Evolutionary conservation across 768 basidiomycete genomes (phyloP).

Genomic region (Termitomyces sp.): DNA sequence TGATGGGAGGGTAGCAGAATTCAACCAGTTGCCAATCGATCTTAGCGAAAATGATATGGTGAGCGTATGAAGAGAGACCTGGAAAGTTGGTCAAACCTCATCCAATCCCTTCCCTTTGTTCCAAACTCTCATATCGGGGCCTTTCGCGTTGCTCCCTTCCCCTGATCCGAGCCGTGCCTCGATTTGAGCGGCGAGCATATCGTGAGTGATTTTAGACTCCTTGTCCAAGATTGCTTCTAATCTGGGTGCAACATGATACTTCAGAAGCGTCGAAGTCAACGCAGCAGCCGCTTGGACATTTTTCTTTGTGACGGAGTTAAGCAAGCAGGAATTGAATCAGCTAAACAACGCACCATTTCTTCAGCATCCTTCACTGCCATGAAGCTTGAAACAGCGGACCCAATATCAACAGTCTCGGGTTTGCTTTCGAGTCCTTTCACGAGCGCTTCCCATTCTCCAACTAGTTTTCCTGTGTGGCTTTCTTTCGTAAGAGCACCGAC

Average conservation of each 20-base stretch:
- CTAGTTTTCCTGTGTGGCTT: conserved; percentile 76
- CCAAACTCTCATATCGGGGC: conserved; percentile 94
- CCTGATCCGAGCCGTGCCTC: conserved; percentile 86
- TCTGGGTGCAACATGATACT: conserved; percentile 81
- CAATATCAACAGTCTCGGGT: conserved; percentile 78
- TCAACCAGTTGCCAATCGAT: conserved; percentile 89
- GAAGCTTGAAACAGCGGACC: conserved; percentile 65
- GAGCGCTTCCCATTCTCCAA: conserved; percentile 78
- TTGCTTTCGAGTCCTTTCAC: conserved; percentile 48
- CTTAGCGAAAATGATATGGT: conserved; percentile 29
- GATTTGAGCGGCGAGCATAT: conserved; percentile 77
- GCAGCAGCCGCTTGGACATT: conserved; percentile 64
- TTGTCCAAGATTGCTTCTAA: conserved; percentile 89
- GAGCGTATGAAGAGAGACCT: background rate
- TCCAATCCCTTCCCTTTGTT: conserved; percentile 66
- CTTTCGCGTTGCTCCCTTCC: conserved; percentile 69
- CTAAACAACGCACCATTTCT: conserved; percentile 63
- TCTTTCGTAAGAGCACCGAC: conserved; percentile 83
- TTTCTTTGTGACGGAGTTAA: conserved; percentile 48
- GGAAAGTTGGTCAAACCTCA: conserved; percentile 48
- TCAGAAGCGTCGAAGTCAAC: conserved; percentile 81
- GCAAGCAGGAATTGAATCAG: background rate
- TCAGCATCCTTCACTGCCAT: conserved; percentile 90
- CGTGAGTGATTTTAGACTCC: conserved; percentile 87
- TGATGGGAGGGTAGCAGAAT: conserved; percentile 92